A percentile compares a stretch with the other conserved stretches of the same genome.
These are phyloP conservation scores for Tritrichomonas foetus DNA, from an alignment of 208 protist genomes.

Conservation along the genomic window DNA sequence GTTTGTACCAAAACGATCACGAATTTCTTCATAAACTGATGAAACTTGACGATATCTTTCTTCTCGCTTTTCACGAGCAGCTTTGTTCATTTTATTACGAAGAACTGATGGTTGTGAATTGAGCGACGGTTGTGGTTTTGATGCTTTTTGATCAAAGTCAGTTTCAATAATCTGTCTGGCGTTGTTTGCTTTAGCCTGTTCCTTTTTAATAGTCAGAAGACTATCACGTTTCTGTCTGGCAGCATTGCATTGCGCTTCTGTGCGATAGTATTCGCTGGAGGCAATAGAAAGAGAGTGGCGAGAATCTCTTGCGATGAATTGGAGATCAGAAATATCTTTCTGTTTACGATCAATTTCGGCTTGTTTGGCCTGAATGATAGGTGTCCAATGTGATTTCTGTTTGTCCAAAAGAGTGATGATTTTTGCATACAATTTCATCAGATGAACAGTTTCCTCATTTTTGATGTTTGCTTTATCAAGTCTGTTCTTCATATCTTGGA, in stretches of 20 bases:
- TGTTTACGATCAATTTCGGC: not conserved
- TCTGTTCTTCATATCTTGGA: not conserved
- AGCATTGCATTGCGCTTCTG: not conserved
- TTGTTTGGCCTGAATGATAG: not conserved
- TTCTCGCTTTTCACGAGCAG: not conserved
- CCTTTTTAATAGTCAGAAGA: not conserved
- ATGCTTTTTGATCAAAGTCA: no score
- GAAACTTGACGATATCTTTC: not conserved
- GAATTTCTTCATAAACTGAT: not conserved
- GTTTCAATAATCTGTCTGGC: no score
- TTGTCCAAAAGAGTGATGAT: not conserved
- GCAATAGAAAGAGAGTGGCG: not conserved
- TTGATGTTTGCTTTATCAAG: not conserved
- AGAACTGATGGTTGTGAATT: not conserved
- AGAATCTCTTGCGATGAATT: not conserved
- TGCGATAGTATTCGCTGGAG: not conserved
- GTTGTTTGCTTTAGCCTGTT: not conserved
- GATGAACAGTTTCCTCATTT: not conserved
- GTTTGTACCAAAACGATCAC: not conserved
- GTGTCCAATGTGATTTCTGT: not conserved
- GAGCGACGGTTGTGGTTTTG: not conserved
- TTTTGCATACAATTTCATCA: not conserved
- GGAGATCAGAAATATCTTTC: not conserved
- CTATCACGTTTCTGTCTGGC: not conserved
- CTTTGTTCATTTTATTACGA: not conserved